Base-by-base conservation (phyloP, 805 yeast species). In the Pichia cephalocereana region DNA sequence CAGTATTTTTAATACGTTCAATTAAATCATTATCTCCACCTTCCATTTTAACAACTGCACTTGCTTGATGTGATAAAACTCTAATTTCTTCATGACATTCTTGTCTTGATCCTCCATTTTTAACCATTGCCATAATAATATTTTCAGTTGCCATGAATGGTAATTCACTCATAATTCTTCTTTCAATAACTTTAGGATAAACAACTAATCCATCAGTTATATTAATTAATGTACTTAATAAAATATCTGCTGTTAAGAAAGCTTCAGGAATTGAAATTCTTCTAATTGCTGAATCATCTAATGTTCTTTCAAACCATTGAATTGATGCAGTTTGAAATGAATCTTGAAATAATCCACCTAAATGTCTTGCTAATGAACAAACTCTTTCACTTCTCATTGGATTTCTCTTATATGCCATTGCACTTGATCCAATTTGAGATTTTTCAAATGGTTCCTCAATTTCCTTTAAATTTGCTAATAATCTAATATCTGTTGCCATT, bases 121-220 rank as follows among this genome's bases (percentile, higher is more conserved):
- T 95, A 50, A 93, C 99, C 97, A 93, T 93, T 46, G 99, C 99
- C 99, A 93, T 93, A 68, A 93, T 93, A 68, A 93, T 79, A 71
- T 93, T 93, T 73, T 93, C 99, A 50, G 99, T 93, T 57, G 99
- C 99, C 99, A 93, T 93, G 77, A 93, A 93, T 58, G 99, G 99
- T 63, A 93, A 76, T 71, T 93, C 99, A 46, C 96, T 77, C 66
- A 64, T 80, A 70, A 93, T 93, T 72, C 98, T 85, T 74, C 97
- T 83, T 74, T 86, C 96, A 62, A 93, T 93, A 60, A 93, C 99
- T 79, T 93, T 91, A 58, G 99, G 99, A 72, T 93, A 93, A 43
- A 93, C 99, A 47, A 93, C 99, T 55, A 93, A 76, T 19, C 99
- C 99, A 38, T 95, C 83, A 36, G 96, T 83, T 63, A 93, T 90